Conservation (phyloP, 805 yeast genomes). For the Nakazawaea anatomiae region DNA sequence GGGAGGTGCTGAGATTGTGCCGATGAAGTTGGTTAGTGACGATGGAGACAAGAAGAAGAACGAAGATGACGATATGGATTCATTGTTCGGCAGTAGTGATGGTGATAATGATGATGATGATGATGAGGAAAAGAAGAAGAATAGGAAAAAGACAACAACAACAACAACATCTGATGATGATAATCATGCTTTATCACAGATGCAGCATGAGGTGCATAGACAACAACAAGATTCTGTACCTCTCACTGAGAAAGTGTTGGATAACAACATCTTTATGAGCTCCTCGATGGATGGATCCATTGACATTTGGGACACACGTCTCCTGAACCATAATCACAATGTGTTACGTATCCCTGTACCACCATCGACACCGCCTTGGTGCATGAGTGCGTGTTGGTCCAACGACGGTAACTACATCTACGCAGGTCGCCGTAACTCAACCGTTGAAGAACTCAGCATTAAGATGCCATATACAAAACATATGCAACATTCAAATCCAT, state of each 20-base stretch:
- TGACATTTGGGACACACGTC: slow-evolving; percentile 76
- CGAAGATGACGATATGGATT: slow-evolving; percentile 32
- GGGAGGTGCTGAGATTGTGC: slow-evolving; percentile 42
- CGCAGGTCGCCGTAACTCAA: slow-evolving; percentile 85
- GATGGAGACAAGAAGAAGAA: slow-evolving; percentile 13
- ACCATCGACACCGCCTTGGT: slow-evolving; percentile 85
- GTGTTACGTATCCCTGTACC: slow-evolving; percentile 37
- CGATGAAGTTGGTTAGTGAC: slow-evolving; percentile 18
- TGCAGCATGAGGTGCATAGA: not conserved
- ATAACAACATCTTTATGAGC: slow-evolving; percentile 57
- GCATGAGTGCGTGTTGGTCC: slow-evolving; percentile 86
- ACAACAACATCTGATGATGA: not conserved
- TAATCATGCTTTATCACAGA: not conserved
- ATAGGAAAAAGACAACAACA: slow-evolving; percentile 27
- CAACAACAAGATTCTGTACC: slow-evolving; percentile 1
- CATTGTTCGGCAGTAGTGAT: slow-evolving; percentile 42
- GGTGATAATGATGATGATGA: slow-evolving; percentile 30
- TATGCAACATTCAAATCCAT: slow-evolving; percentile 38
- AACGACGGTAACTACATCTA: slow-evolving; percentile 70
- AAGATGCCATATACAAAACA: slow-evolving; percentile 44
- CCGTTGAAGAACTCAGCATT: slow-evolving; percentile 70
- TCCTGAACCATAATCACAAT: slow-evolving; percentile 12
- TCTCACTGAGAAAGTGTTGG: not conserved
- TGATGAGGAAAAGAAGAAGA: slow-evolving; percentile 4
- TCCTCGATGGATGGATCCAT: slow-evolving; percentile 81